Evolutionary conservation across 208 protist species (phyloP), one percentile per base, ranked within the genome.

Genomic region (Leishmania lainsoni): DNA sequence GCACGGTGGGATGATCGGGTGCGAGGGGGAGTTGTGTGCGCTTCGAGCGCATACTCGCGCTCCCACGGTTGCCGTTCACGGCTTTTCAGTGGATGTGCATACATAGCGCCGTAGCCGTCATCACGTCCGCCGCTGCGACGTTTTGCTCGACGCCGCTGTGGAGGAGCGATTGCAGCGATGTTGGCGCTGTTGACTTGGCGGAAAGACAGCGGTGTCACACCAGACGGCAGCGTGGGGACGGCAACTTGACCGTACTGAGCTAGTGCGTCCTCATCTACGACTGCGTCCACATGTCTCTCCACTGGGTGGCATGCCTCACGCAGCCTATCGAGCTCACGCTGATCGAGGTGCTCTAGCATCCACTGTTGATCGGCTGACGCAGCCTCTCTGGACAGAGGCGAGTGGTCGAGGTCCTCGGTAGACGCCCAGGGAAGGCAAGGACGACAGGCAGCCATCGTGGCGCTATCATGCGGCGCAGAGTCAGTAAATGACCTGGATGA

Each of bases 31-130:
- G 5, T 22, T 32, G 70, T 10, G 70, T 22, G 20, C 12, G 45
- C 26, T n/a, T n/a, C 42, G 14, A 10, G 35, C 20, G 45, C 51
- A 63, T 78, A 78, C 63, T 78, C 63, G 20, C 79, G 73, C n/a
- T 78, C 79, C 79, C 79, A 83, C 32, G 73, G 73, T 52, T 83
- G 73, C 73, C 59, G 5, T 0, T 54, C 45, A 51, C 73, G 73
- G 1, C 52, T 26, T 42, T 49, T 58, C 32, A 1, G n/a, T 45
- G 68, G 22, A 22, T 42, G 39, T 26, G 68, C 42, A 45, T 54
- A 14, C 29, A 32, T 29, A 2, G 56, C 75, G n/a, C 39, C 5
- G 35, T 73, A 45, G 78, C 6, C 58, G 56, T 49, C n/a, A 52
- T 49, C 45, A 75, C 20, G 32, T n/a, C 29, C 45, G 52, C 35